Evolutionary conservation across 345 rosid genomes (phyloP).

Genomic region (Trapa bicornis): DNA sequence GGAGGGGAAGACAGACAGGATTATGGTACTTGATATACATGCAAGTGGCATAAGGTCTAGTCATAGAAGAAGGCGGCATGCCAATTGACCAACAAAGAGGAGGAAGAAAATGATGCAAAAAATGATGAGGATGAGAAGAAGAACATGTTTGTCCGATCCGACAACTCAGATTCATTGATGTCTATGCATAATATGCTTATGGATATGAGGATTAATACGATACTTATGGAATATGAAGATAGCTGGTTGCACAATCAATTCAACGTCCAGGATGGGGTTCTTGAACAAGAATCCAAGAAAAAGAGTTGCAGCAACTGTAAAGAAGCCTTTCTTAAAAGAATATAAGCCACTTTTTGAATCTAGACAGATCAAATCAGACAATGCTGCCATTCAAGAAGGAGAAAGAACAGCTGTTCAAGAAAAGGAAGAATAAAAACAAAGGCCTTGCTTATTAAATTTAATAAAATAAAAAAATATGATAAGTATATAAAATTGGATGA

Average conservation of each 20-base stretch:
- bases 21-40: slow-evolving; percentile 65
- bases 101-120: slow-evolving; percentile 7
- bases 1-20: slow-evolving; percentile 45
- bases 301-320: slow-evolving; percentile 12
- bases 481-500: slow-evolving; percentile 48
- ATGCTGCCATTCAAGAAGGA: slow-evolving; percentile 6
- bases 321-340: slow-evolving; percentile 8
- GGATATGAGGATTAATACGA: slow-evolving; percentile 38
- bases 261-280: slow-evolving; percentile 7
- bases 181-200: slow-evolving; percentile 10
- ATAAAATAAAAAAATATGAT: slow-evolving; percentile 71
- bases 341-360: slow-evolving; percentile 4
- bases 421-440: slow-evolving; percentile 15
- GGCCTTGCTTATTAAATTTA: slow-evolving; percentile 8
- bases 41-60: slow-evolving; percentile 50
- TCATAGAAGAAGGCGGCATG: slow-evolving; percentile 27
- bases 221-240: slow-evolving; percentile 43
- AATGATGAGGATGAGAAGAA: slow-evolving; percentile 10
- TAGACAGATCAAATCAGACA: slow-evolving; percentile 7
- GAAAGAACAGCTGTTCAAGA: slow-evolving; percentile 12
- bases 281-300: slow-evolving; percentile 15
- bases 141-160: slow-evolving; percentile 9
- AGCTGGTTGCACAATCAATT: slow-evolving; percentile 23
- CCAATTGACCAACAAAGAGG: slow-evolving; percentile 15
- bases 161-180: slow-evolving; percentile 3